Percentiles rank a stretch among this genome's conserved stretches.
Evolutionary conservation across 78 protist genomes (phyloP).

Genomic region (Dictyostelium brefeldianum): DNA sequence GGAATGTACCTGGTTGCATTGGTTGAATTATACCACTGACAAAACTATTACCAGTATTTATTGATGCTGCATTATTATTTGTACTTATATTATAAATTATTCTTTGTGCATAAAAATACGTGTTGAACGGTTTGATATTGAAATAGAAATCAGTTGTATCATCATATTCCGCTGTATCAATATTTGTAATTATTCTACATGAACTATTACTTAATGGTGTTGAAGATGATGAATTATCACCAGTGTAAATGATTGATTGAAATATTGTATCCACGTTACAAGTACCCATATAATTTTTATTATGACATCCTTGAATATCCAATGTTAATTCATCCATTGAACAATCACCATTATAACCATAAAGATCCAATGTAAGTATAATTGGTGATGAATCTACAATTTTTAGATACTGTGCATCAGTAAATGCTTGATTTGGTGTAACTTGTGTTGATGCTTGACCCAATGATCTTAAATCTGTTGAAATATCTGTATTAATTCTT

Average conservation of each 20-base stretch:
- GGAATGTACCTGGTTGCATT: not conserved
- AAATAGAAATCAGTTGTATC: conserved; percentile 16
- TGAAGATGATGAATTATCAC: not conserved
- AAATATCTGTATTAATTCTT: conserved; percentile 8
- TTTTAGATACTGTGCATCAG: conserved; percentile 22
- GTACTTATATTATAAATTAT: conserved; percentile 40
- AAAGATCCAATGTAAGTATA: conserved; percentile 12
- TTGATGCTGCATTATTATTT: not conserved
- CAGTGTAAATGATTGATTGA: not conserved
- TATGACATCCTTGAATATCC: not conserved
- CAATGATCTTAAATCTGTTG: conserved; percentile 19
- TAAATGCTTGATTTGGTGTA: not conserved
- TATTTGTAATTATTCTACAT: conserved; percentile 1
- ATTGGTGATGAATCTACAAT: conserved; percentile 28
- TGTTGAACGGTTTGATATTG: not conserved
- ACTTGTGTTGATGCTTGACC: conserved; percentile 41
- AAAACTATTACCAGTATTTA: conserved; percentile 36
- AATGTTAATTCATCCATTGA: not conserved
- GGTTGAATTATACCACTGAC: conserved; percentile 63
- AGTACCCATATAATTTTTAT: conserved; percentile 43
- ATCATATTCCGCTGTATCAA: not conserved
- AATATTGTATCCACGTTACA: not conserved
- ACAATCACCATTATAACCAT: conserved; percentile 31
- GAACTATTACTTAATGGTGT: not conserved
- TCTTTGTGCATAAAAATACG: conserved; percentile 46